These are phyloP conservation scores for Thielaviopsis punctulata DNA, from an alignment of 2,329 filamentous ascomycete genomes.

Conservation along the genomic window DNA sequence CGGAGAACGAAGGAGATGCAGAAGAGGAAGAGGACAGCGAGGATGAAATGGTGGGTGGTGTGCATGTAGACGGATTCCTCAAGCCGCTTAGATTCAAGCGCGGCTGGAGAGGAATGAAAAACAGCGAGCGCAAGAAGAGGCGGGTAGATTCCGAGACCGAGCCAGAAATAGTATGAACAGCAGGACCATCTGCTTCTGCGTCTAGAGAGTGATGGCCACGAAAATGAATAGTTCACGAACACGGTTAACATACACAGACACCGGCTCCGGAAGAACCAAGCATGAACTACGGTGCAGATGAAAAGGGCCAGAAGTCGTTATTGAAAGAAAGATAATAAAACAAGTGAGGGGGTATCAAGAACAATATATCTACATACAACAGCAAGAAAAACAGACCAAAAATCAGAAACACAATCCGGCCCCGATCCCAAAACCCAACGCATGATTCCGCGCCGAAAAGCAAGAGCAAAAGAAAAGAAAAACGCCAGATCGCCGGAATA, in stretches of 20 bases:
- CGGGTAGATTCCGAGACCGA: neutral
- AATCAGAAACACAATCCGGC: neutral
- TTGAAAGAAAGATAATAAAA: neutral
- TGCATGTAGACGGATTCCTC: constrained; percentile 54
- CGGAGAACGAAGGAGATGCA: constrained; percentile 8
- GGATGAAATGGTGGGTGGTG: constrained; percentile 41
- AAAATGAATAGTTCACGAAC: no score
- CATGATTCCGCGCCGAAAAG: neutral
- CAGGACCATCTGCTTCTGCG: no score
- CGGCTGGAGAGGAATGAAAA: constrained; percentile 30
- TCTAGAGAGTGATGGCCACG: no score
- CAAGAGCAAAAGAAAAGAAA: neutral
- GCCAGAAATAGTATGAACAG: neutral
- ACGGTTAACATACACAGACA: no score
- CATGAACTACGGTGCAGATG: no score
- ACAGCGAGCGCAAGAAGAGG: constrained; percentile 12
- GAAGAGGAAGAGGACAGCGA: constrained; percentile 24
- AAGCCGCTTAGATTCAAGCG: constrained; percentile 31
- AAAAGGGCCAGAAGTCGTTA: no score
- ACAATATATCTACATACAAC: neutral
- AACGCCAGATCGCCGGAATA: neutral
- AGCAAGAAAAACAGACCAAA: neutral
- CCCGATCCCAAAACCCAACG: neutral
- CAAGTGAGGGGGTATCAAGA: neutral
- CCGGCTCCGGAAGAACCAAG: no score